Evolutionary conservation across 1,284 basidiomycete species (phyloP).

Genomic region (Heterobasidion occidentale): DNA sequence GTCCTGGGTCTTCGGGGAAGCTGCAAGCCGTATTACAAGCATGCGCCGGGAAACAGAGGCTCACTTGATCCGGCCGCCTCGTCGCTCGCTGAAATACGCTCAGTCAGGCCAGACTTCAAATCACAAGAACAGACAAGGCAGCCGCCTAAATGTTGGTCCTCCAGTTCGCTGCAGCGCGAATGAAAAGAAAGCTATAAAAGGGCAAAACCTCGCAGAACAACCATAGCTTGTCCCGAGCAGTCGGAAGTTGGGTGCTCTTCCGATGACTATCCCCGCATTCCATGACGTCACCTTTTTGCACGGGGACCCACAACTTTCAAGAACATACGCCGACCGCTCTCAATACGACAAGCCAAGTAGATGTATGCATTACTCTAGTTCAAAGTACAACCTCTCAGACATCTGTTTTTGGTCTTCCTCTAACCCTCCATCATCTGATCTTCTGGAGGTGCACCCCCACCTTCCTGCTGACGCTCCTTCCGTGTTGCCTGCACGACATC

Average conservation of each 20-base stretch:
- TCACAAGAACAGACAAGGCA: neutral
- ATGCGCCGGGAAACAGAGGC: neutral
- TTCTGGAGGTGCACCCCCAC: conserved; percentile 42
- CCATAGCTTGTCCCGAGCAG: too few relatives aligned
- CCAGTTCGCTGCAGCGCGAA: too few relatives aligned
- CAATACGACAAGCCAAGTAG: neutral
- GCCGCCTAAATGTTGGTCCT: too few relatives aligned
- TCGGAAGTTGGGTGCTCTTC: too few relatives aligned
- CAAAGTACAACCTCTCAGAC: neutral
- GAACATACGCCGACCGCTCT: too few relatives aligned
- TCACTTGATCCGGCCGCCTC: neutral
- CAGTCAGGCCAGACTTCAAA: neutral
- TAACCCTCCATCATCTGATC: conserved; percentile 44
- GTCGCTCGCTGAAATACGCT: too few relatives aligned
- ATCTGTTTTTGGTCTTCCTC: neutral
- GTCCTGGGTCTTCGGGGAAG: neutral
- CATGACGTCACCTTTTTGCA: too few relatives aligned
- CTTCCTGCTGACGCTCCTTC: conserved; percentile 54
- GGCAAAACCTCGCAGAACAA: too few relatives aligned
- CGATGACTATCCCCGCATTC: too few relatives aligned
- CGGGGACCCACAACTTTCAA: too few relatives aligned
- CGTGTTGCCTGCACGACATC: conserved; percentile 87
- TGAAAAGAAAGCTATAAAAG: too few relatives aligned
- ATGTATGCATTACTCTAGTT: neutral
- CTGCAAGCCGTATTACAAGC: neutral